Evolutionary conservation across 495 filamentous ascomycete genomes (phyloP).

Genomic region (Podospora conica): DNA sequence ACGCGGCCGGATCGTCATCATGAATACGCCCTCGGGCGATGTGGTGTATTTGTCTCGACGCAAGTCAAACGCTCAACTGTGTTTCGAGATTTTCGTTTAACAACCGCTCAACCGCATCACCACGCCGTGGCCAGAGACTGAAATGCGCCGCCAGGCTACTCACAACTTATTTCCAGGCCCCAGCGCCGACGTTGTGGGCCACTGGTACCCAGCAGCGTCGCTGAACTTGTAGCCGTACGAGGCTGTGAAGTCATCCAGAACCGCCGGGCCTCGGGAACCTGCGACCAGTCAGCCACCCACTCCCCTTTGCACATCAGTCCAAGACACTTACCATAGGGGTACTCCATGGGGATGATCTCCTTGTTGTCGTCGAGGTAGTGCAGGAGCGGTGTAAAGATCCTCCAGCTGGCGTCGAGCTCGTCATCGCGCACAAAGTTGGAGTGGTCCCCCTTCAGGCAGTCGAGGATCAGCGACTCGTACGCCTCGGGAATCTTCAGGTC

Average conservation of each 20-base stretch:
- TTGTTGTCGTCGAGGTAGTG: conserved; percentile 98
- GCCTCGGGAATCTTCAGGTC: conserved; percentile 99
- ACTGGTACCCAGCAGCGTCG: conserved; percentile 93
- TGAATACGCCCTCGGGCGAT: not conserved
- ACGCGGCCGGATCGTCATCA: not conserved
- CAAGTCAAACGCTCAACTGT: conserved; percentile 17
- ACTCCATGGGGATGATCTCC: conserved; percentile 99
- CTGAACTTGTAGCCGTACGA: conserved; percentile 99
- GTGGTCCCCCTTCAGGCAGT: conserved; percentile 97
- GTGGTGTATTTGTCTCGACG: not conserved
- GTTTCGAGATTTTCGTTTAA: conserved; percentile 16
- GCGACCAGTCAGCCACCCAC: not conserved
- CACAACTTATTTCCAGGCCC: conserved; percentile 64
- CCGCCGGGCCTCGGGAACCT: conserved; percentile 90
- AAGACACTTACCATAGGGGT: conserved; percentile 84
- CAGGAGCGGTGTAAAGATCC: conserved; percentile 93
- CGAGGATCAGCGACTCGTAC: conserved; percentile 95
- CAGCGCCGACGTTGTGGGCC: conserved; percentile 62
- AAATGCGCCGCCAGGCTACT: conserved; percentile 26
- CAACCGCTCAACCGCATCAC: conserved; percentile 12
- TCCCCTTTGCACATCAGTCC: not conserved
- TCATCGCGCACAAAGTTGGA: conserved; percentile 99
- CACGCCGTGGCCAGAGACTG: not conserved
- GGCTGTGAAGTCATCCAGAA: conserved; percentile 95
- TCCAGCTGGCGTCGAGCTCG: conserved; percentile 96